Conservation (phyloP, 768 basidiomycete genomes). For the Boletellus ananiceps region DNA sequence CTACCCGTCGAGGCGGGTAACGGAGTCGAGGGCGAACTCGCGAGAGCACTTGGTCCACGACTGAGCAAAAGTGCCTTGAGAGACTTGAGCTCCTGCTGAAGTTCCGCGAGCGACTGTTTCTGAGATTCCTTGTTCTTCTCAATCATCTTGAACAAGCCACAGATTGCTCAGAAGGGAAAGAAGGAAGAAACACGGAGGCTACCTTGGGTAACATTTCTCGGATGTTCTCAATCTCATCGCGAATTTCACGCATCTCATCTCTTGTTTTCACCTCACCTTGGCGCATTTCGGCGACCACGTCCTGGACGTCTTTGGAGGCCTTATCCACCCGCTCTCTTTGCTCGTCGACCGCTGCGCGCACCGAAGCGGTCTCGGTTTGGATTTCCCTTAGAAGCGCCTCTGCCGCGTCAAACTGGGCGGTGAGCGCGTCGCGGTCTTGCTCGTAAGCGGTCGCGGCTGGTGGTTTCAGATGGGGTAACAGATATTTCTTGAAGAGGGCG, state of each 20-base stretch:
- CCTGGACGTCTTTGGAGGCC: conserved; percentile 67
- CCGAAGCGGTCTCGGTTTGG: conserved; percentile 67
- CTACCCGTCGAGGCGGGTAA: conserved; percentile 47
- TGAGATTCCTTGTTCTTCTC: conserved; percentile 89
- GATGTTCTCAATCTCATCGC: conserved; percentile 86
- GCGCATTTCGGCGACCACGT: conserved; percentile 67
- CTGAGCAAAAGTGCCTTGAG: conserved; percentile 85
- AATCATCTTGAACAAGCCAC: conserved; percentile 62
- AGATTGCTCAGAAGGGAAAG: conserved; percentile 1
- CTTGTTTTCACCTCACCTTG: conserved; percentile 74
- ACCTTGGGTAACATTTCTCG: conserved; percentile 94
- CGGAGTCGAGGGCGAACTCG: conserved; percentile 49
- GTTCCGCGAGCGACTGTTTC: conserved; percentile 73
- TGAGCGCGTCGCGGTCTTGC: conserved; percentile 77
- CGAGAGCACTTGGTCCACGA: conserved; percentile 48
- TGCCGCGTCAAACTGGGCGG: conserved; percentile 86
- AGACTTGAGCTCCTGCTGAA: conserved; percentile 93
- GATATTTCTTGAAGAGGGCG: conserved; percentile 84
- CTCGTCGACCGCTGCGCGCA: conserved; percentile 68
- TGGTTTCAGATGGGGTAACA: conserved; percentile 86
- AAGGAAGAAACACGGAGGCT: conserved; percentile 7
- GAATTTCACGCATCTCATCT: conserved; percentile 87
- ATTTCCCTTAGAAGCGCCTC: conserved; percentile 79
- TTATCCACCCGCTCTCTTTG: conserved; percentile 70
- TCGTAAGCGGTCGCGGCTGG: conserved; percentile 88